These are phyloP conservation scores for Colletotrichum musae DNA, from an alignment of 2,329 filamentous ascomycete genomes.

Conservation along the genomic window DNA sequence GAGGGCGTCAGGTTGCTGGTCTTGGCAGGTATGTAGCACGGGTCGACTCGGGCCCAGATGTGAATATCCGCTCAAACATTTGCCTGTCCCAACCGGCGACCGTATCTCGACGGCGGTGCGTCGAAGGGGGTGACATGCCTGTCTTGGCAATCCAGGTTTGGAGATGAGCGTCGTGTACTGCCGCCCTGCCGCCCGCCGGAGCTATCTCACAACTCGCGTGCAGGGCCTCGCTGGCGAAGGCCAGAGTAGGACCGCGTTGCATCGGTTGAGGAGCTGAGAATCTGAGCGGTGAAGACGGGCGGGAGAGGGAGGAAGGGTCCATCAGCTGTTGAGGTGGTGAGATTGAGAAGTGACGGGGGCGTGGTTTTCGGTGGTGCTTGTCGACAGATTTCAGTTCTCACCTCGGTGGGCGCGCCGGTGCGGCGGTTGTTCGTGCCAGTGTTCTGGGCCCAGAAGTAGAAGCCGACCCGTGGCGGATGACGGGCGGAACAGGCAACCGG, in stretches of 20 bases:
- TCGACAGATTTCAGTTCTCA: conserved; percentile 18
- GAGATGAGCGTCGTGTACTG: conserved; percentile 34
- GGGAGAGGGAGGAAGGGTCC: not conserved
- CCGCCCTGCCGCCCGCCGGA: not conserved
- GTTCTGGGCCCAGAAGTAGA: conserved; percentile 7
- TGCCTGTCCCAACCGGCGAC: conserved; percentile 10
- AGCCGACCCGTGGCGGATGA: not conserved
- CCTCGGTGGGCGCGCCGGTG: conserved; percentile 7
- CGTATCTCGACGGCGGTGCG: conserved; percentile 22
- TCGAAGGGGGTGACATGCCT: conserved; percentile 4
- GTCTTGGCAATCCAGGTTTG: conserved; percentile 28
- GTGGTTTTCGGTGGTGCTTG: conserved; percentile 9
- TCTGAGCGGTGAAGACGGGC: conserved; percentile 31
- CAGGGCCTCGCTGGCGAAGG: conserved; percentile 18
- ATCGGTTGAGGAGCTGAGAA: conserved; percentile 17
- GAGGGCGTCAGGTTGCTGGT: not conserved
- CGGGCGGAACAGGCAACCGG: conserved; percentile 26
- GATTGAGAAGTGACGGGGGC: conserved; percentile 28
- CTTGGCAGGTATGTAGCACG: conserved; percentile 28
- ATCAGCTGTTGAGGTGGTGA: conserved; percentile 30
- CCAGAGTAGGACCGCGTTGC: conserved; percentile 6
- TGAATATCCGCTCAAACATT: conserved; percentile 13
- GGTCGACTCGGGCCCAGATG: conserved; percentile 19
- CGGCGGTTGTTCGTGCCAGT: not conserved
- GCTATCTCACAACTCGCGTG: conserved; percentile 37